Evolutionary conservation across 192 early-diverging fungal genomes (phyloP).

Genomic region (Podila epicladia): DNA sequence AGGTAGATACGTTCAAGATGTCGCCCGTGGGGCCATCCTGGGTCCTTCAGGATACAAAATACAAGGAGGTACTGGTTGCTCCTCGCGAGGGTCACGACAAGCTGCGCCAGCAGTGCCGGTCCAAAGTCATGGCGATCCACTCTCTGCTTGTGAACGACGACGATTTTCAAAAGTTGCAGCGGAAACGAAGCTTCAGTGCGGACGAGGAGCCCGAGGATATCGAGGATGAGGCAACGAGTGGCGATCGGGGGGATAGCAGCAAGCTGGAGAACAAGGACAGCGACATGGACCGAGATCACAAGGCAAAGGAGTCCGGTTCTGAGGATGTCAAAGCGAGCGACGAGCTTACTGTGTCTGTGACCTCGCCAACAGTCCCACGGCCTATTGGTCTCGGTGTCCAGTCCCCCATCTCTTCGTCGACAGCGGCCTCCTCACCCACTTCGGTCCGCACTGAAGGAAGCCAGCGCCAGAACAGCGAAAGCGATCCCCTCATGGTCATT

Average conservation of each 20-base stretch:
- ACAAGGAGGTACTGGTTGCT: slow-evolving; percentile 3
- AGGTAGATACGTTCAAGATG: slow-evolving; percentile 30
- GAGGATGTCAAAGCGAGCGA: no score
- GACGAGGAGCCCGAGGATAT: slow-evolving; percentile 1
- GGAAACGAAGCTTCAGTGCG: slow-evolving; percentile 12
- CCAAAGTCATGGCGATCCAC: slow-evolving; percentile 48
- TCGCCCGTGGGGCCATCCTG: slow-evolving; percentile 20
- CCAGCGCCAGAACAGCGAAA: no score
- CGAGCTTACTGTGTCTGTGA: no score
- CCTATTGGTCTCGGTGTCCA: no score
- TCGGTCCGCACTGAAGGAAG: no score
- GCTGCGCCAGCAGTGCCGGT: slow-evolving; percentile 41
- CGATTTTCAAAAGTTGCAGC: slow-evolving; percentile 27
- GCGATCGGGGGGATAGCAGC: not conserved
- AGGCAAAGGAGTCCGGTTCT: no score
- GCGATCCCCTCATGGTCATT: no score
- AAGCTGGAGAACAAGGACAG: not conserved
- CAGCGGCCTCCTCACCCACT: no score
- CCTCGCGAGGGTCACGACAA: slow-evolving; percentile 28
- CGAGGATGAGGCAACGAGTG: not conserved
- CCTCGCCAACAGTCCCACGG: no score
- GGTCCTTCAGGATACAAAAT: slow-evolving; percentile 15
- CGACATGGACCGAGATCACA: not conserved
- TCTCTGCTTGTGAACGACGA: slow-evolving; percentile 43
- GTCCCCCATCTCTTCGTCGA: no score